A percentile compares a stretch with the other conserved stretches of the same genome.
Conservation (phyloP, 768 basidiomycete genomes). For the Lyophyllum decastes region DNA sequence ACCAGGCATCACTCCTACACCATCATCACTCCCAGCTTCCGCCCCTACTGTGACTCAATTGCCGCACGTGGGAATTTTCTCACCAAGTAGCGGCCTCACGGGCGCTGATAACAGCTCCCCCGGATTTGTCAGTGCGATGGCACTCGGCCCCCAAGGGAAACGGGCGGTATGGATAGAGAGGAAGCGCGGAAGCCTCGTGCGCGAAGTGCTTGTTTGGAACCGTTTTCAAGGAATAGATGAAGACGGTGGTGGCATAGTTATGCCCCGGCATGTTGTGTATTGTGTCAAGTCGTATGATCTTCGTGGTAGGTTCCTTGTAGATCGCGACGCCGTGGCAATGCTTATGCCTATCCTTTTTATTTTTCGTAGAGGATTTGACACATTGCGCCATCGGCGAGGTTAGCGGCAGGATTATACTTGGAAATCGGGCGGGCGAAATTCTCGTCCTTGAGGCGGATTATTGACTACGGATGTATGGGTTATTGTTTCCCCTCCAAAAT, state of each 20-base stretch:
- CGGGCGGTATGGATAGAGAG: slow-evolving; percentile 62
- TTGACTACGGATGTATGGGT: not conserved
- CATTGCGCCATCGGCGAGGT: slow-evolving; percentile 48
- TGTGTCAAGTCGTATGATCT: slow-evolving; percentile 38
- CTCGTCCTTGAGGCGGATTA: slow-evolving; percentile 28
- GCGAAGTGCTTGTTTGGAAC: slow-evolving; percentile 48
- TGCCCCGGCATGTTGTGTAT: slow-evolving; percentile 33
- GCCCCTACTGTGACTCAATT: not conserved
- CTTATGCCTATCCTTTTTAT: not conserved
- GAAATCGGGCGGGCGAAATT: slow-evolving; percentile 40
- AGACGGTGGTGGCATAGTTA: slow-evolving; percentile 15
- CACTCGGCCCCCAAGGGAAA: slow-evolving; percentile 47
- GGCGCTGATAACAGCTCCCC: slow-evolving; percentile 23
- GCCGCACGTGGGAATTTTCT: not conserved
- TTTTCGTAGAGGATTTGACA: slow-evolving; percentile 41
- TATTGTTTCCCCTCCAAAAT: not conserved
- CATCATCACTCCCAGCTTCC: not conserved
- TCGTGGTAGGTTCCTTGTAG: slow-evolving; percentile 28
- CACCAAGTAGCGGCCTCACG: not conserved
- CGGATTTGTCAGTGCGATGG: slow-evolving; percentile 52
- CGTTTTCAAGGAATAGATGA: slow-evolving; percentile 9
- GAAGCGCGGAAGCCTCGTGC: slow-evolving; percentile 37
- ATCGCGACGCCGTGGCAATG: not conserved
- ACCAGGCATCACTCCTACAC: too few species aligned
- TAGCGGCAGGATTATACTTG: slow-evolving; percentile 42